Evolutionary conservation across 2,329 filamentous ascomycete genomes (phyloP), one percentile per base, ranked within the genome.

Genomic region (Aspergillus ibericus): DNA sequence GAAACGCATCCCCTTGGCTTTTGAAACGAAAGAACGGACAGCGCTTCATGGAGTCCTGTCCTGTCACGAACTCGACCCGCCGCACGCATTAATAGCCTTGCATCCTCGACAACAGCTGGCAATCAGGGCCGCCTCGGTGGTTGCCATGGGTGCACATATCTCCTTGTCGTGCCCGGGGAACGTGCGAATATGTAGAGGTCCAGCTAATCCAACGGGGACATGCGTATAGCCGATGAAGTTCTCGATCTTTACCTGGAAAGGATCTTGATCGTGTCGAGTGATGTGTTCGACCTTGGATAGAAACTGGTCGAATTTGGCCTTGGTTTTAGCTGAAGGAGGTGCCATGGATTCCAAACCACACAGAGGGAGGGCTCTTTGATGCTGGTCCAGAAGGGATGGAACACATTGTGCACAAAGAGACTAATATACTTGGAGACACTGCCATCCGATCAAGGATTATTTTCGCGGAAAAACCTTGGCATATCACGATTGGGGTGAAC

Each of bases 21-120:
- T 50, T 22, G 51, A 72, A 72, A 3, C 42, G 58, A 53, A 72
- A 72, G 3, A 66, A 58, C 22, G 68, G 68, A 0, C 64, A 59
- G 13, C 68, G 65, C 10, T 63, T 63, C 64, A 71, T 66, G 36
- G 40, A 58, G 12, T 69, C 64, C 2, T 59, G 46, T 0, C 71
- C 58, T 10, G 64, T 56, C n/a, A 61, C 56, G 22, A 65, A 63
- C 22, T 66, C 60, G 12, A 54, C 18, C 58, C 58, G 1, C 58
- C 58, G 65, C 58, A 25, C 53, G 65, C 29, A 25, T 65, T 68
- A 16, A 72, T 62, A 2, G 62, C 56, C 52, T 72, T 72, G 54
- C 69, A 68, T 16, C 71, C 71, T 16, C 70, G 61, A 2, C 68
- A 69, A 53, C 70, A 74, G 42, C 66, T 68, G 3, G 68, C 69